Base-by-base conservation (phyloP, 225 moss, liverwort and hornwort species). In the Ulota crispa region DNA sequence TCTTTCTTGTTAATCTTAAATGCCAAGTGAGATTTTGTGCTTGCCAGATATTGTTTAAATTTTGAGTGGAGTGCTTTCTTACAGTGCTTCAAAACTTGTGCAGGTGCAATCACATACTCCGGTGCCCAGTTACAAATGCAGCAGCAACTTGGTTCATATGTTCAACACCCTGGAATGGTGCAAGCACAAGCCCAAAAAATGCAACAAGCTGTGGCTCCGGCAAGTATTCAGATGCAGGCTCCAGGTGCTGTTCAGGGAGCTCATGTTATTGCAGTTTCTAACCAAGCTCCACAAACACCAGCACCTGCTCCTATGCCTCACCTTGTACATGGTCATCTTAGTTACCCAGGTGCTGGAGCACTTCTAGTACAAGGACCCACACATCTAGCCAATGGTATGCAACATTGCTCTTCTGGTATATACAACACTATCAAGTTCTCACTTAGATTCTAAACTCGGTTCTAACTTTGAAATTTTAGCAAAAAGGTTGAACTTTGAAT, bases 301-400 rank as follows among this genome's bases (percentile, higher is more conserved):
- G 72, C 85, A 16, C 75, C 87, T 70, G 83, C 89, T 69, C 89
- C 89, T 5, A 85, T 89, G 89, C 89, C 89, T 8, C 89, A 89
- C 81, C 89, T 89, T 65, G 89, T 89, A 4, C 89, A 89, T n/a
- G 89, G 89, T 75, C 89, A 89, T 68, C 87, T 87, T 23, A 89
- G 89, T 74, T 89, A 87, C 80, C 85, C 89, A 50, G 70, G 84
- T 27, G 32, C 77, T 65, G 87, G 82, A 34, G 47, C 76, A n/a
- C 41, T 73, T 77, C 77, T 87, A 62, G 68, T 80, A 37, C 86
- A 83, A 76, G 86, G 76, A 10, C 72, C 80, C 18, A 43, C 81
- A 50, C 85, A 82, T 62, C 18, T 63, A 63, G 62, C 81, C 7
- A 83, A 78, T 64, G 84, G 84, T 56, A 73, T 83, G 31, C 81